A percentile compares a stretch with the other conserved stretches of the same genome.
These are phyloP conservation scores for Tetramitus jugosus DNA, from an alignment of 208 protist genomes.

Conservation along the genomic window DNA sequence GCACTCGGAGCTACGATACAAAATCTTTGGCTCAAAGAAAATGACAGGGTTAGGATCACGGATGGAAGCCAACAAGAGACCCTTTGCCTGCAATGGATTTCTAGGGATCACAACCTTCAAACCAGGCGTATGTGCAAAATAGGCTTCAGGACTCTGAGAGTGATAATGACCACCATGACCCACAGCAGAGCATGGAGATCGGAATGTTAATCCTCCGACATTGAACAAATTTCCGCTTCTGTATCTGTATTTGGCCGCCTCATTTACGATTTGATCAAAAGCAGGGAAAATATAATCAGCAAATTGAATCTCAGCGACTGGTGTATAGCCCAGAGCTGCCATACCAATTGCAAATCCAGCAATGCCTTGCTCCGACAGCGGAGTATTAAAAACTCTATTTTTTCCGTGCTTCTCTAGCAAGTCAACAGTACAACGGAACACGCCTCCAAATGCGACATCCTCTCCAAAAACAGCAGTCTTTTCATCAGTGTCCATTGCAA, in stretches of 20 bases:
- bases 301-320: conserved; percentile 96
- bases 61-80: conserved; percentile 82
- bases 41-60: conserved; percentile 80
- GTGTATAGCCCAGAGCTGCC: conserved; percentile 57
- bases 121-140: conserved; percentile 88
- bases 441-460: conserved; percentile 93
- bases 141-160: conserved; percentile 88
- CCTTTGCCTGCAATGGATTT: conserved; percentile 62
- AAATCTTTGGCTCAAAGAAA: conserved; percentile 92
- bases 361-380: conserved; percentile 91
- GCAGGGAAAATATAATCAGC: conserved; percentile 97
- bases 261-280: conserved; percentile 96
- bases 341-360: conserved; percentile 93
- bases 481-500: conserved; percentile 65
- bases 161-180: conserved; percentile 93
- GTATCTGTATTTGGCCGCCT: conserved; percentile 96
- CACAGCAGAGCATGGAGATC: conserved; percentile 87
- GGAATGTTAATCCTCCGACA: conserved; percentile 81
- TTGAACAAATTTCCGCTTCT: conserved; percentile 83
- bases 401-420: conserved; percentile 69
- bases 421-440: conserved; percentile 83
- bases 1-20: conserved; percentile 79
- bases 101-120: conserved; percentile 62
- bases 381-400: conserved; percentile 88
- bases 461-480: conserved; percentile 86